Conservation (phyloP, 139 green algal genomes). For the Astrephomene gubernaculifera region DNA sequence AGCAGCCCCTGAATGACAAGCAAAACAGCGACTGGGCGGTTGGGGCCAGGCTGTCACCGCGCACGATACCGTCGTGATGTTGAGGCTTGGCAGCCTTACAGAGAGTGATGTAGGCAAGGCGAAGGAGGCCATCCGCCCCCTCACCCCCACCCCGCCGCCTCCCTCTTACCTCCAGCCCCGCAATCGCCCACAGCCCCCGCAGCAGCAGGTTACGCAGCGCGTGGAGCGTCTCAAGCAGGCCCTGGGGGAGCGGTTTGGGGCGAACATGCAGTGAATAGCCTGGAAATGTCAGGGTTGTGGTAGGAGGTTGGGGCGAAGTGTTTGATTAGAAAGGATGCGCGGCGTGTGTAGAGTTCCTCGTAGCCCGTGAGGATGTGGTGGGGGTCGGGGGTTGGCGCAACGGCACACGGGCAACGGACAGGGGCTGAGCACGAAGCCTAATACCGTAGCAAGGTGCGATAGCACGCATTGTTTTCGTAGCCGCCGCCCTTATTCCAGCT, state of each 20-base stretch:
- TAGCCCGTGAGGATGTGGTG: too few species aligned
- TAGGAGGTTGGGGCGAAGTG: too few species aligned
- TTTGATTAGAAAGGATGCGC: too few species aligned
- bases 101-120: neutral
- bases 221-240: conserved; percentile 36
- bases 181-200: conserved; percentile 34
- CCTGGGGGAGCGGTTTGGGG: neutral
- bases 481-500: too few species aligned
- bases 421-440: too few species aligned
- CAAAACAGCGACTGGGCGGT: too few species aligned
- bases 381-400: too few species aligned
- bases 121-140: neutral
- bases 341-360: too few species aligned
- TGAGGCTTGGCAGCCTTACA: neutral
- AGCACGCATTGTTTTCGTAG: too few species aligned
- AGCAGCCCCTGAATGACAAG: too few species aligned
- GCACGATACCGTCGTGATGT: neutral
- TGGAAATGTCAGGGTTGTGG: neutral
- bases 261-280: neutral
- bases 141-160: neutral
- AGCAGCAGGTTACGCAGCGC: conserved; percentile 42
- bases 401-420: too few species aligned
- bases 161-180: conserved; percentile 30
- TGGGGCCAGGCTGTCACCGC: neutral
- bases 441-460: too few species aligned